Conservation (phyloP, 2,329 filamentous ascomycete species). For the Phialocephala sp. region DNA sequence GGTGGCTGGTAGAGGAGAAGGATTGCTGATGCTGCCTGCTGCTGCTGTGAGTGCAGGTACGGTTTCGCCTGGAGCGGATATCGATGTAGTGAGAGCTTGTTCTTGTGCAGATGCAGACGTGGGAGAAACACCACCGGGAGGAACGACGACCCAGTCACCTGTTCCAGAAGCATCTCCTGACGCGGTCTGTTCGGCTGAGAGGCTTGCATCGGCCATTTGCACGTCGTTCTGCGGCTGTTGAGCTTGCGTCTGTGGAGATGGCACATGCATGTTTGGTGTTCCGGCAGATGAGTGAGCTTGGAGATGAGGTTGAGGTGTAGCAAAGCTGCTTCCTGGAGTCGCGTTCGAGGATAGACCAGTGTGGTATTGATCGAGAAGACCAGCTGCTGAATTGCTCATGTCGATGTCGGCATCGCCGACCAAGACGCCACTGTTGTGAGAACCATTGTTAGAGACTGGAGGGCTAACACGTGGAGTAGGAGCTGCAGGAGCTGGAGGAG, state of each 20-base stretch:
- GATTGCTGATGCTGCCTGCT: constrained; percentile 8
- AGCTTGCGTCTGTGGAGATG: constrained; percentile 50
- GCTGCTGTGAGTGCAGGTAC: constrained; percentile 10
- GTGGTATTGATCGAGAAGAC: constrained; percentile 72
- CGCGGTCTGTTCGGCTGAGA: constrained; percentile 34
- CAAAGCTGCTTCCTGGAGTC: constrained; percentile 54
- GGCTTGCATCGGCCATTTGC: constrained; percentile 19
- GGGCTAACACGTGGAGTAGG: constrained; percentile 50
- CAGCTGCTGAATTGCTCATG: constrained; percentile 67
- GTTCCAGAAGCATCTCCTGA: constrained; percentile 50
- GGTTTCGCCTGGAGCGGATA: constrained; percentile 11
- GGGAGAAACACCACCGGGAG: constrained; percentile 60
- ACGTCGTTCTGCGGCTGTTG: constrained; percentile 22
- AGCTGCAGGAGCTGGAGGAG: constrained; percentile 26
- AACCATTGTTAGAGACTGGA: constrained; percentile 59
- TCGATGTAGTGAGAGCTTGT: constrained; percentile 23
- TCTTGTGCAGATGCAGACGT: constrained; percentile 18
- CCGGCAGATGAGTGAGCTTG: constrained; percentile 63
- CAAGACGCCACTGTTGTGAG: constrained; percentile 59
- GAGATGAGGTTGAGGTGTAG: constrained; percentile 64
- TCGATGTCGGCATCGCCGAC: constrained; percentile 67
- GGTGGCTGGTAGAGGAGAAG: constrained; percentile 21
- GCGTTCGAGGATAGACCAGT: constrained; percentile 63
- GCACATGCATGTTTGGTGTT: constrained; percentile 56
- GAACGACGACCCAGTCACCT: constrained; percentile 78